These are phyloP conservation scores for Aspergillus flavus DNA, from an alignment of 2,329 filamentous ascomycete species.

Conservation along the genomic window DNA sequence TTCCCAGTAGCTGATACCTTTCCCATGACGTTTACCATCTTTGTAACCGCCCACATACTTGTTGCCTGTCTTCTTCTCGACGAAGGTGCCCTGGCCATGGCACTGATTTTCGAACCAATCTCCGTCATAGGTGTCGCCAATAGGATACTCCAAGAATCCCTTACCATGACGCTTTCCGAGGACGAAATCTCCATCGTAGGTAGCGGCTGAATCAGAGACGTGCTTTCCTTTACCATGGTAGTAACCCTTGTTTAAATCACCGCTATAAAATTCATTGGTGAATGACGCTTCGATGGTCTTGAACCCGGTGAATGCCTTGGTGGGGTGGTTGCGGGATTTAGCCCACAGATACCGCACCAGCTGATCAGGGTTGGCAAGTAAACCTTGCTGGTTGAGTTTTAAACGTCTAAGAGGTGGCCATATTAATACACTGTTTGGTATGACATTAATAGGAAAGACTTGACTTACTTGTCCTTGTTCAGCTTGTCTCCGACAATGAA, in stretches of 20 bases:
- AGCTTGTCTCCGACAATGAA: slow-evolving; percentile 47
- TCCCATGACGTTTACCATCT: slow-evolving; percentile 62
- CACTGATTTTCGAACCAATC: slow-evolving; percentile 50
- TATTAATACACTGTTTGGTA: slow-evolving; percentile 1
- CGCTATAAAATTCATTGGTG: slow-evolving; percentile 59
- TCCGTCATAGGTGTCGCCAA: slow-evolving; percentile 52
- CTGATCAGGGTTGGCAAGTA: slow-evolving; percentile 41
- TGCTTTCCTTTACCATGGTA: slow-evolving; percentile 59
- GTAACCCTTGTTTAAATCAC: slow-evolving; percentile 52
- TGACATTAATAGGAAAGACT: not conserved
- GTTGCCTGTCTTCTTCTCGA: slow-evolving; percentile 60
- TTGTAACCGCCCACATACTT: slow-evolving; percentile 64
- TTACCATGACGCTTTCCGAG: slow-evolving; percentile 57
- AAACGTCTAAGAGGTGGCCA: slow-evolving; percentile 28
- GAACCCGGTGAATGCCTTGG: slow-evolving; percentile 46
- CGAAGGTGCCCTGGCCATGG: slow-evolving; percentile 60
- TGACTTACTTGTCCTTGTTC: slow-evolving; percentile 40
- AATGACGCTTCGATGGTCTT: slow-evolving; percentile 57
- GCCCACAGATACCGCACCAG: slow-evolving; percentile 50
- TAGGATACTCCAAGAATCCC: slow-evolving; percentile 61
- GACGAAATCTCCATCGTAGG: slow-evolving; percentile 59
- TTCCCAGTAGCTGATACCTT: slow-evolving; percentile 64
- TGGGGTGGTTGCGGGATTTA: slow-evolving; percentile 49
- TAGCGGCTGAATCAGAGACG: slow-evolving; percentile 57
- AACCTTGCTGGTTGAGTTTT: slow-evolving; percentile 35